These are phyloP conservation scores for Neonectria hederae DNA, from an alignment of 2,329 filamentous ascomycete genomes.

Conservation along the genomic window DNA sequence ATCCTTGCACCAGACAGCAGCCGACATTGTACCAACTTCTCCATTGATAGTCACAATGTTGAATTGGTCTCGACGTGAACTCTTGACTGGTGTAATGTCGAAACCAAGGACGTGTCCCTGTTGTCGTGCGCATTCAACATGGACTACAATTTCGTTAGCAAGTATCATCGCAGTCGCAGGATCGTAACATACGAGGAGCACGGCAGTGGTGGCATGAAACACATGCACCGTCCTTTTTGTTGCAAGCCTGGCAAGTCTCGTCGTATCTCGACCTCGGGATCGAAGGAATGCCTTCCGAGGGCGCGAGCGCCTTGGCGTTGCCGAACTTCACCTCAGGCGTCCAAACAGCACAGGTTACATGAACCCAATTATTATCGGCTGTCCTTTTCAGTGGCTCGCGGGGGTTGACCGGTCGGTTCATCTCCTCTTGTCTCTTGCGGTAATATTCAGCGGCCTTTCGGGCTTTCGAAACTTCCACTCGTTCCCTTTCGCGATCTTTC, in stretches of 20 bases:
- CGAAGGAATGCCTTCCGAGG: conserved; percentile 88
- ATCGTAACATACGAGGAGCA: conserved; percentile 52
- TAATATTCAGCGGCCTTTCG: conserved; percentile 84
- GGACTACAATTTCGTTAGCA: conserved; percentile 62
- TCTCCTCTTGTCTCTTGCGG: conserved; percentile 81
- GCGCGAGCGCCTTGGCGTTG: conserved; percentile 81
- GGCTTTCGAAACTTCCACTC: conserved; percentile 84
- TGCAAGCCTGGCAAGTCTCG: conserved; percentile 86
- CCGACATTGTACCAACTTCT: conserved; percentile 85
- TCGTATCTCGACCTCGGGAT: conserved; percentile 79
- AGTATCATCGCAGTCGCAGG: neutral
- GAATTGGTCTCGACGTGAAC: conserved; percentile 82
- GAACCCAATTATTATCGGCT: conserved; percentile 97
- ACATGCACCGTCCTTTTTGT: conserved; percentile 78
- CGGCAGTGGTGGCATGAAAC: conserved; percentile 82
- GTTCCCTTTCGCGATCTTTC: conserved; percentile 89
- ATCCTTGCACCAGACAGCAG: conserved; percentile 90
- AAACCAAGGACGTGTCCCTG: conserved; percentile 87
- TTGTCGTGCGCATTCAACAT: conserved; percentile 90
- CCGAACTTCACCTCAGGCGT: conserved; percentile 94
- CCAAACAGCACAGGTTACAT: conserved; percentile 92
- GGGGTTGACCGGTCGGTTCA: conserved; percentile 83
- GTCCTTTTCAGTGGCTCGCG: conserved; percentile 94
- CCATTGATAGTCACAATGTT: conserved; percentile 82
- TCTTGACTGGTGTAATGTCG: conserved; percentile 89